Base-by-base conservation (phyloP, 176 grass and related monocot species). In the Olyra latifolia region DNA sequence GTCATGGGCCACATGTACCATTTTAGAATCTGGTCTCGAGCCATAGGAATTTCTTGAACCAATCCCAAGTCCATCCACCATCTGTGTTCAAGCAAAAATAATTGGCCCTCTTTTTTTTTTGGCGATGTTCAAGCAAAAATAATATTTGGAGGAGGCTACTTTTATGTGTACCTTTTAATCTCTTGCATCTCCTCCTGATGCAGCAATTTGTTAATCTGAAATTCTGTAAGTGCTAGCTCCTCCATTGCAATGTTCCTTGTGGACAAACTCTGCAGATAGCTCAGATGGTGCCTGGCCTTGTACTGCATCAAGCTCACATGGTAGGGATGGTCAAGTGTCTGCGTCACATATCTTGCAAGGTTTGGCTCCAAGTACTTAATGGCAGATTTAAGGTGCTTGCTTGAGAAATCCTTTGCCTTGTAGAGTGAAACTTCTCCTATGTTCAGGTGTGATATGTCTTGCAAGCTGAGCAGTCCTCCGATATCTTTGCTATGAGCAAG, bases 231-330 rank as follows among this genome's bases (percentile, higher is more conserved):
- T 68, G 87, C 85, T 2, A 95, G 10, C 58, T 86, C 75, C 86
- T 92, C 77, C 19, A 92, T 68, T 40, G 53, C 56, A 64, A 3
- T 47, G 58, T 75, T 61, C 4, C 85, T 83, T 3, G 0, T 56
- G 10, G 66, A 44, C 56, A 64, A 43, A 23, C 17, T 76, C 23
- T 75, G 61, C 3, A 83, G 44, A 47, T 84, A 83, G 47, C 10
- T 71, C n/a, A 95, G 84, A 40, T 90, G 86, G 42, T 92, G 87
- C 56, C 77, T 87, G 7, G 90, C 90, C 55, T 90, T 92, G 68
- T 81, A 95, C 6, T 47, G 82, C 75, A 30, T 86, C 4, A 90
- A 73, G 74, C 48, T 95, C 5, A 77, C 39, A 76, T 95, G 90
- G 71, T 92, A 89, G 2, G 93, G 90, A 68, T 90, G 78, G 4